Evolutionary conservation across 345 rosid species (phyloP), one percentile per base, ranked within the genome.

Genomic region (Pugionium cornutum): DNA sequence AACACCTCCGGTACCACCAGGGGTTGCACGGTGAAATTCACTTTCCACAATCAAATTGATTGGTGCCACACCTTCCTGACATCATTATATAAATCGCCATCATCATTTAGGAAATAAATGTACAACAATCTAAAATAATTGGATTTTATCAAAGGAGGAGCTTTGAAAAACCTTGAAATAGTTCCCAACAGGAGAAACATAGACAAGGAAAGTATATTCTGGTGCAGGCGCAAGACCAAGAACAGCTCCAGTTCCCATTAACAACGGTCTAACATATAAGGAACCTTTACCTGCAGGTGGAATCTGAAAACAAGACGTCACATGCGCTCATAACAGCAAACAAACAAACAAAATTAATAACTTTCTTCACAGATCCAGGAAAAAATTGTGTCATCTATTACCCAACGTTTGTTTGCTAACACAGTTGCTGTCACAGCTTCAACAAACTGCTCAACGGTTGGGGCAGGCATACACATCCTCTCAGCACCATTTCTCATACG

Each of bases 181-280:
- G 86, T 94, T 90, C 54, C 97, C 99, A 2, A 94, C 97, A 32
- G 97, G 97, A 37, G 97, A 85, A 76, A 89, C 99, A 69, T 86
- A 94, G 66, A 90, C 75, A 63, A 94, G 72, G 76, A 94, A 90
- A 61, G 95, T 94, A 70, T 86, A 94, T 67, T 94, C 99, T 26
- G 97, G 97, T 53, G 97, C 86, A 73, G 99, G 99, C 4, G 96
- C 92, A 77, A 90, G 92, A 77, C 97, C 97, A 76, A 94, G 97
- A 79, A 92, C 91, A 59, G 97, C 92, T 72, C 99, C 99, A 70
- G 85, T 90, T 30, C 99, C 97, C 91, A 94, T 86, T 50, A 94
- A 78, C 83, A 94, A 82, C 55, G 96, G 99, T 75, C 97, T 83
- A 30, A 94, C 76, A 53, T 88, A 94, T 43, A 94, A 83, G 33